Evolutionary conservation across 2,329 filamentous ascomycete species (phyloP).

Genomic region (Amylocarpus encephaloides): DNA sequence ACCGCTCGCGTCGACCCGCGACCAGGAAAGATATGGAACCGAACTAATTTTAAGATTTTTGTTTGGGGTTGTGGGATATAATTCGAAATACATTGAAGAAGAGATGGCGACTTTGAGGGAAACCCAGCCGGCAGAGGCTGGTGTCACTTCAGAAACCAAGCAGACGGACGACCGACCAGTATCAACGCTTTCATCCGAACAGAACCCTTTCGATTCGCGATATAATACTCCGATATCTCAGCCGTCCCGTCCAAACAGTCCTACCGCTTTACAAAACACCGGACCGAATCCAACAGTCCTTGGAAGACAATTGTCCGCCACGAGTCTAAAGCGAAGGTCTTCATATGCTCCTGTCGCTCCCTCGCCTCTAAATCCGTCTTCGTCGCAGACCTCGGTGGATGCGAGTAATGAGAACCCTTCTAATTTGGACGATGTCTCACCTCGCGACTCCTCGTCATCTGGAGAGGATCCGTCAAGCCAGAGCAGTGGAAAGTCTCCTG

Average conservation of each 20-base stretch:
- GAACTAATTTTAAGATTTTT: too few relatives aligned
- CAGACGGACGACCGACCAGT: conserved; percentile 5
- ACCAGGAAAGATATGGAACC: too few relatives aligned
- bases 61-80: too few relatives aligned
- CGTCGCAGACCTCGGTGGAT: conserved; percentile 12
- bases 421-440: conserved; percentile 5
- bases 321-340: conserved; percentile 11
- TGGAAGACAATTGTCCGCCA: conserved; percentile 4
- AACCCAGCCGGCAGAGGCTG: too few relatives aligned
- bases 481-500: conserved; percentile 3
- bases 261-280: conserved; percentile 1
- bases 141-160: too few relatives aligned
- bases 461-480: conserved; percentile 9
- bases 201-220: conserved; percentile 12
- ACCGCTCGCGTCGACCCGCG: too few relatives aligned
- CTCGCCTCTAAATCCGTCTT: conserved; percentile 29
- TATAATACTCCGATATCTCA: conserved; percentile 4
- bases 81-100: too few relatives aligned
- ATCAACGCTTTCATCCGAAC: conserved; percentile 5
- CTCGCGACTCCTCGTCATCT: conserved; percentile 17
- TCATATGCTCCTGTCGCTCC: conserved; percentile 28
- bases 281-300: conserved; percentile 8
- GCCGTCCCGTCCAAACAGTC: conserved; percentile 5
- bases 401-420: conserved; percentile 12
- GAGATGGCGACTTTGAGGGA: too few relatives aligned